These are phyloP conservation scores for Penicillium simplicissimum DNA, from an alignment of 495 filamentous ascomycete species.

Conservation along the genomic window DNA sequence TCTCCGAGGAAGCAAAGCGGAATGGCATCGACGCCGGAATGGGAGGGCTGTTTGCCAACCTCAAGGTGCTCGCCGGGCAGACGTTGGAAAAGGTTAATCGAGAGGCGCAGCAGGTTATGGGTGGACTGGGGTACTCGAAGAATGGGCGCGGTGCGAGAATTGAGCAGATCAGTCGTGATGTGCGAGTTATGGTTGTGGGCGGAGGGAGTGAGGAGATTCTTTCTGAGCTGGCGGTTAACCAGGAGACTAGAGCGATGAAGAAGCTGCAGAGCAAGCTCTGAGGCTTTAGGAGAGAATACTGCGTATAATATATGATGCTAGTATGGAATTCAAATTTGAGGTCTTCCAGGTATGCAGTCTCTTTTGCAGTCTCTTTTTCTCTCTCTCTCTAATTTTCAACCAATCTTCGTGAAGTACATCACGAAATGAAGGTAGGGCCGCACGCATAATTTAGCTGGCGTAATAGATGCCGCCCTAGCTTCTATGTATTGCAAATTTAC, in stretches of 20 bases:
- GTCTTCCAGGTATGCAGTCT: no score
- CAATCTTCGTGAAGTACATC: no score
- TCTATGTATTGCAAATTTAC: no score
- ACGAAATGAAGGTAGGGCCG: no score
- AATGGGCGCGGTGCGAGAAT: conserved; percentile 43
- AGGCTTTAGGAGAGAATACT: background rate
- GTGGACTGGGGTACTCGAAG: conserved; percentile 50
- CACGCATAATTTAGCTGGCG: no score
- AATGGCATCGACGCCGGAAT: conserved; percentile 27
- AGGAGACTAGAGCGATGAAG: conserved; percentile 39
- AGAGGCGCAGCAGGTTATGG: conserved; percentile 57
- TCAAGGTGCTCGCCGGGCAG: conserved; percentile 50
- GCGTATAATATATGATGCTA: background rate
- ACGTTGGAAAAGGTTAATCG: conserved; percentile 51
- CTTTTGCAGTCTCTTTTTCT: no score
- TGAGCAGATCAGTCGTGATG: conserved; percentile 53
- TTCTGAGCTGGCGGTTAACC: conserved; percentile 46
- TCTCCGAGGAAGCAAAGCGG: conserved; percentile 31
- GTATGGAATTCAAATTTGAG: no score
- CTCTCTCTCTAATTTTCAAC: no score
- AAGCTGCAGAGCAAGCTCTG: conserved; percentile 15
- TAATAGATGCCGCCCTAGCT: no score
- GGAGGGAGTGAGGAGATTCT: conserved; percentile 57
- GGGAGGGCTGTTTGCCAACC: conserved; percentile 35
- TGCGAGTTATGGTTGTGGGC: conserved; percentile 53